A percentile compares a stretch with the other conserved stretches of the same genome.
Evolutionary conservation across 148 eudicot species (phyloP).

Genomic region (Euryodendron excelsum): DNA sequence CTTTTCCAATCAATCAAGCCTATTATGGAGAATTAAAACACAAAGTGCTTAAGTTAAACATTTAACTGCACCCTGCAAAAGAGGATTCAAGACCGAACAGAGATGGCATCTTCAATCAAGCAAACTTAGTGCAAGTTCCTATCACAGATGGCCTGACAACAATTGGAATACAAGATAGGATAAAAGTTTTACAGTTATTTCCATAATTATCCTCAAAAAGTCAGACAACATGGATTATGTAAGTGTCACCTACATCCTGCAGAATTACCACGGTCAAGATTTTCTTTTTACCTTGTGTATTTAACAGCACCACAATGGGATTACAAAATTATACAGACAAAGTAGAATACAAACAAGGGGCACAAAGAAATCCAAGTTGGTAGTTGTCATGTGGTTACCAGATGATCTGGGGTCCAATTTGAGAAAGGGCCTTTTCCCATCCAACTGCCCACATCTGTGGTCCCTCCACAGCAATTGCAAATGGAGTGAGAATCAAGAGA

Average conservation of each 20-base stretch:
- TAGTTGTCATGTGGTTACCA: conserved; percentile 37
- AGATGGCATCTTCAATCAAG: neutral
- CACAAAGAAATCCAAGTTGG: conserved; percentile 18
- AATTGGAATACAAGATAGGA: neutral
- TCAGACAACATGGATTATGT: neutral
- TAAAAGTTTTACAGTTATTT: neutral
- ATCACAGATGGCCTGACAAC: neutral
- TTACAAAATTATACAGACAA: conserved; percentile 6
- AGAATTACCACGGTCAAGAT: neutral
- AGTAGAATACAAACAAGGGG: conserved; percentile 13
- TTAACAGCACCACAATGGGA: neutral
- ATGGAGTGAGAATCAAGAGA: conserved; percentile 35
- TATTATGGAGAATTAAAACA: neutral
- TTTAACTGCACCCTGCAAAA: neutral
- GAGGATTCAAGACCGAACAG: neutral
- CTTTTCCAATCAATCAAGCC: neutral
- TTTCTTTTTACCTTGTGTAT: neutral
- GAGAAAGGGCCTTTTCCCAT: conserved; percentile 35
- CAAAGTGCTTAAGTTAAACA: neutral
- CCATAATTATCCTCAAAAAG: neutral
- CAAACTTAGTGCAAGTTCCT: neutral
- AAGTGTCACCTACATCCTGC: neutral
- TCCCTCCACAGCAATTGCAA: conserved; percentile 49
- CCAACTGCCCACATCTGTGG: conserved; percentile 49
- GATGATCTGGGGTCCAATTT: conserved; percentile 35